Evolutionary conservation across 305 asterid genomes (phyloP).

Genomic region (Rubia peregrina): DNA sequence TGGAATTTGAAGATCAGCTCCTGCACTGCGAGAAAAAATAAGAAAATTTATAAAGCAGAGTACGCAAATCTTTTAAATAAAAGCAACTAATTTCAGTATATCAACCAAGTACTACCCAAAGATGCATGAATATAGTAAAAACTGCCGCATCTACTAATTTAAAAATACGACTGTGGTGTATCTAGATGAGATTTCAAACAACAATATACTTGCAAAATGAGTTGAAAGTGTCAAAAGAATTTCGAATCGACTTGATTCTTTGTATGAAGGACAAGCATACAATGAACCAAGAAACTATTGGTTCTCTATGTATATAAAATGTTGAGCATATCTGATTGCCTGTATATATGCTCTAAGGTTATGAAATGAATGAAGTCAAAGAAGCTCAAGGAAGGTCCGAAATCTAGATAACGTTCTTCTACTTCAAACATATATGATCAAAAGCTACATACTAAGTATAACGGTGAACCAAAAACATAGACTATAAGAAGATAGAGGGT

Average conservation of each 20-base stretch:
- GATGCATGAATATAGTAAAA: background rate
- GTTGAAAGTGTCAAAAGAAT: constrained; percentile 2
- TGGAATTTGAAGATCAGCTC: constrained; percentile 84
- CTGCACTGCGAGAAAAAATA: constrained; percentile 31
- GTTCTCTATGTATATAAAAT: constrained; percentile 76
- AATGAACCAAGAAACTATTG: constrained; percentile 92
- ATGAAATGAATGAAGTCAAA: constrained; percentile 33
- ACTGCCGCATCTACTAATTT: background rate
- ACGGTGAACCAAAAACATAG: too few relatives aligned
- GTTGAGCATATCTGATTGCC: constrained; percentile 89
- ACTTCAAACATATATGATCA: too few relatives aligned
- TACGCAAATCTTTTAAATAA: too few relatives aligned
- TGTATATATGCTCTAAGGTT: constrained; percentile 77
- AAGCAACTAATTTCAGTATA: too few relatives aligned
- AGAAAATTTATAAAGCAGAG: background rate
- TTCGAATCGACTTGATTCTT: constrained; percentile 59
- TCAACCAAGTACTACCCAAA: background rate
- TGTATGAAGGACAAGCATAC: constrained; percentile 79
- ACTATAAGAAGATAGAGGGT: too few relatives aligned
- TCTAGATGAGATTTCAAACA: background rate
- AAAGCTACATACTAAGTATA: too few relatives aligned
- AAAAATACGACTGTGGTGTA: background rate
- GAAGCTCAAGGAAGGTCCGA: too few relatives aligned
- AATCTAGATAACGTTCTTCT: too few relatives aligned
- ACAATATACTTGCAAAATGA: background rate